Percentiles rank a stretch among this genome's conserved stretches.
Conservation (phyloP, 768 basidiomycete species). For the Rhizopogon vinicolor region DNA sequence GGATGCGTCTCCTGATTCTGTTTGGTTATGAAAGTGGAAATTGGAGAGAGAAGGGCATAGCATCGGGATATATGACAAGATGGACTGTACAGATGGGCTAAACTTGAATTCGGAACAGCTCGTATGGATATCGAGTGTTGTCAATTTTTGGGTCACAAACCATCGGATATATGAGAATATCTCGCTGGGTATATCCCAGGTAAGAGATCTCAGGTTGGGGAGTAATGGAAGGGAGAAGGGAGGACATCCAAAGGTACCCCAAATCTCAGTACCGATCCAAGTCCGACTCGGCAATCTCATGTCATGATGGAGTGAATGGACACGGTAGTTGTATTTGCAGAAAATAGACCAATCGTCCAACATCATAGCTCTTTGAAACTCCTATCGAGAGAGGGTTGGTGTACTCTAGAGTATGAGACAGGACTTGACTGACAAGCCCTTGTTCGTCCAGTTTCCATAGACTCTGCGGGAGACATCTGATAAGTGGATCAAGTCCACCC, state of each 20-base stretch:
- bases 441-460: background rate
- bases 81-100: too few species aligned
- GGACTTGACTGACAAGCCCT: background rate
- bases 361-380: background rate
- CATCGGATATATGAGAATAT: too few species aligned
- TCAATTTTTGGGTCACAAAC: background rate
- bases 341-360: background rate
- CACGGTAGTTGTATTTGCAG: background rate
- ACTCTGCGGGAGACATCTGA: background rate
- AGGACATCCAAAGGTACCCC: background rate
- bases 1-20: background rate
- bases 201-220: background rate
- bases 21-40: background rate
- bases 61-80: background rate
- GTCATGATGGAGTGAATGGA: constrained; percentile 9
- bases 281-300: background rate
- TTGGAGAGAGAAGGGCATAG: background rate
- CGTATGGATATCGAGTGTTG: background rate
- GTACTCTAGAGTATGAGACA: background rate
- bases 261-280: background rate
- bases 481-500: background rate
- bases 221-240: background rate
- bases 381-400: background rate
- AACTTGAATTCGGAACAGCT: background rate
- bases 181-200: background rate